Evolutionary conservation across 73 alveolate species (phyloP), one percentile per base, ranked within the genome.

Genomic region (Paramecium sexaurelia): DNA sequence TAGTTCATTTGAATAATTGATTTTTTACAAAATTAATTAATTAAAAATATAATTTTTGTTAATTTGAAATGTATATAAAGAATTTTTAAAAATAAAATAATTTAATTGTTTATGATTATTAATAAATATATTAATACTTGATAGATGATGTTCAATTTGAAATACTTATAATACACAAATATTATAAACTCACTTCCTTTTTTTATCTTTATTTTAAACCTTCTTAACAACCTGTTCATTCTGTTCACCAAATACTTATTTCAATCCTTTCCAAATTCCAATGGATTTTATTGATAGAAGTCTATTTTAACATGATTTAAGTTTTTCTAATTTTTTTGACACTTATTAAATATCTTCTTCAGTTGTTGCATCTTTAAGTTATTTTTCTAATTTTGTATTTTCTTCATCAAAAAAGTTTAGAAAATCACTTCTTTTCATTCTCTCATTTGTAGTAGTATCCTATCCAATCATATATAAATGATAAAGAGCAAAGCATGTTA

Each of bases 361-460:
- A 17, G 3, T 40, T 40, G 22, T 43, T 10, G 91, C 56, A n/a
- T 66, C 61, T 26, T 88, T 55, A 0, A 69, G 5, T n/a, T 6
- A 6, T 11, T 88, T 41, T 40, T 88, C 91, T 45, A 88, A 22
- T 1, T 61, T 41, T 33, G 22, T 27, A 10, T 35, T 47, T 39
- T 88, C 94, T 26, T 88, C 87, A 32, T 22, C 84, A 45, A 88
- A 55, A 67, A 67, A 88, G 11, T 55, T 67, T 13, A 68, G 39
- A 39, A 88, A 88, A 69, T 88, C 91, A 47, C 94, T 88, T 69
- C 90, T 88, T 7, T 88, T 88, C 68, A 88, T 88, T 43, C 85
- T 88, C 13, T 88, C 94, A 68, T 88, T 88, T 5, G 91, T 88
- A 5, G 94, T 88, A 51, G 87, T 88, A 20, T 88, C 87, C 32